phyloP scores from a whole-genome alignment of 176 grass and related monocot genomes.

The Rhipidocladum racemiflorum region DNA sequence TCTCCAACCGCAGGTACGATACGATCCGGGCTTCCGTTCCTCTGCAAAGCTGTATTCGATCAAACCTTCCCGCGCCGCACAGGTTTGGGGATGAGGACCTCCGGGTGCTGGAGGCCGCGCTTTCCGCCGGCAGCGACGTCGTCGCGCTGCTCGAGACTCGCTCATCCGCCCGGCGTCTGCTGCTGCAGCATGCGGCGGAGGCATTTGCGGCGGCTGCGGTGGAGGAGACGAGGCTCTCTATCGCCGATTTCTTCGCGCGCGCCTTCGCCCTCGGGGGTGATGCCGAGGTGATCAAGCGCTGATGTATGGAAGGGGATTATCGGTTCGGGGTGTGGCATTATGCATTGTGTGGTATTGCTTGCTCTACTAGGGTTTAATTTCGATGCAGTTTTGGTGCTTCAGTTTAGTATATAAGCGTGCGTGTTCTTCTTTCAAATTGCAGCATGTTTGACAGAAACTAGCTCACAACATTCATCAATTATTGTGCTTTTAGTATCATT shows the following conservation, averaged over 20 bases:
- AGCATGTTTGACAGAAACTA: background rate
- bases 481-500: background rate
- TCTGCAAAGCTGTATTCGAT: background rate
- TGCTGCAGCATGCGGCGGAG: constrained; percentile 22
- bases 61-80: background rate
- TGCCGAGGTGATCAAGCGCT: constrained; percentile 49
- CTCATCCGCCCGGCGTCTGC: constrained; percentile 32
- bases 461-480: background rate
- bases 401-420: background rate
- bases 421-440: background rate
- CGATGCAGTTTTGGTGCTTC: background rate
- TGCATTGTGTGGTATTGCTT: background rate
- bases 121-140: constrained; percentile 46
- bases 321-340: background rate
- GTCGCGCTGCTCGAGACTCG: constrained; percentile 39
- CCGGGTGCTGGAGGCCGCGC: constrained; percentile 52
- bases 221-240: constrained; percentile 33
- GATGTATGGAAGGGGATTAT: background rate
- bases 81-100: constrained; percentile 55
- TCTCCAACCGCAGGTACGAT: no score
- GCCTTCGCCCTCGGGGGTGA: constrained; percentile 68
- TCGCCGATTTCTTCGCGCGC: constrained; percentile 66
- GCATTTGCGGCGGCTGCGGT: constrained; percentile 17
- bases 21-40: no score
- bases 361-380: background rate